A percentile compares a stretch with the other conserved stretches of the same genome.
Evolutionary conservation across 441 rosid genomes (phyloP).

Genomic region (Oxalis stricta): DNA sequence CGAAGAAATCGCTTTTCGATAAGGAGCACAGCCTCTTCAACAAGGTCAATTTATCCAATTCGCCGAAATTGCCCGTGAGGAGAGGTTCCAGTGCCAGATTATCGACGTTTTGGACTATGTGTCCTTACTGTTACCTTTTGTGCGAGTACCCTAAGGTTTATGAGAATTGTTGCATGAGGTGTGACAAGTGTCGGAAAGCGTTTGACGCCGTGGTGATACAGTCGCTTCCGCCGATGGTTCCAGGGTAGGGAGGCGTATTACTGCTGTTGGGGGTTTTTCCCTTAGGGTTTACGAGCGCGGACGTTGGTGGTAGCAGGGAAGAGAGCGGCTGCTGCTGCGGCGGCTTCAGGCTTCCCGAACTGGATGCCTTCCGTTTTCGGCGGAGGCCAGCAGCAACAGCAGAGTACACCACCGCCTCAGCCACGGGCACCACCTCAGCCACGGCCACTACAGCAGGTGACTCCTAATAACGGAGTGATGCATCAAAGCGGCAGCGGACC

Average conservation of each 20-base stretch:
- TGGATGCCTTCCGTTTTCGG: slow-evolving; percentile 41
- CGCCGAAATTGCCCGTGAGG: slow-evolving; percentile 34
- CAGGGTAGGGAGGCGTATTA: slow-evolving; percentile 75
- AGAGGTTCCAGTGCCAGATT: slow-evolving; percentile 14
- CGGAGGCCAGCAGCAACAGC: background rate
- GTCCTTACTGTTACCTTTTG: slow-evolving; percentile 70
- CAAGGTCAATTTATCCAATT: slow-evolving; percentile 39
- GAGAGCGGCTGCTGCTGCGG: slow-evolving; percentile 2
- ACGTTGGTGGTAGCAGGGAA: slow-evolving; percentile 12
- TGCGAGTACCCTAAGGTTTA: slow-evolving; percentile 80
- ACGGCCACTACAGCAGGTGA: too few relatives aligned
- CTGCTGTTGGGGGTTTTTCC: slow-evolving; percentile 85
- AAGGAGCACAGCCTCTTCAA: slow-evolving; percentile 36
- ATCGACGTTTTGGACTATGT: slow-evolving; percentile 82
- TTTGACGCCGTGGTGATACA: slow-evolving; percentile 55
- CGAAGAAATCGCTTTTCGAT: slow-evolving; percentile 52
- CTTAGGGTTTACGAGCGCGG: slow-evolving; percentile 31
- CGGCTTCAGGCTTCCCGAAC: slow-evolving; percentile 22
- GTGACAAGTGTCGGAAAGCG: slow-evolving; percentile 56
- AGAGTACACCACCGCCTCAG: background rate
- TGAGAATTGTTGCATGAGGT: slow-evolving; percentile 65
- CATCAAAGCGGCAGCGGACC: slow-evolving; percentile 7
- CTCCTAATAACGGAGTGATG: slow-evolving; percentile 7
- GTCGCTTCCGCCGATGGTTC: slow-evolving; percentile 58
- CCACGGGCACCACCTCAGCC: too few relatives aligned